Evolutionary conservation across 768 basidiomycete species (phyloP), one percentile per base, ranked within the genome.

Genomic region (Hypholoma fasciculare): DNA sequence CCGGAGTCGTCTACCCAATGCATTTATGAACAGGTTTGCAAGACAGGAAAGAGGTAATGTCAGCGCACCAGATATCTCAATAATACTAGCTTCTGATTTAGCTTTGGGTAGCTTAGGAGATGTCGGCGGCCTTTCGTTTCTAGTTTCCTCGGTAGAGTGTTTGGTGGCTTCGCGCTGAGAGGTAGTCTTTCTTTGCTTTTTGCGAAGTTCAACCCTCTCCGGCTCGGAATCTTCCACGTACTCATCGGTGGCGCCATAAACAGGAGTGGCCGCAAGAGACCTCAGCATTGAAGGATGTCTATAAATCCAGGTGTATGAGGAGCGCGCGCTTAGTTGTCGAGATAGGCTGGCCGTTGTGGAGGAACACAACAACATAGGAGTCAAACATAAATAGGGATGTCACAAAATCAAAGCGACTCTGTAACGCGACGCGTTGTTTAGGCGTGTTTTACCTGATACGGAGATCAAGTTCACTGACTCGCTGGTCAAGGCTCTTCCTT

Each of bases 141-240:
- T 7, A 9, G 1, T 6, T 34, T 34, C 30, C 9, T 34, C 30
- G 30, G 30, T 9, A 34, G 30, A 34, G 30, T 34, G 9, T 34
- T 34, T 9, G 9, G 30, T 34, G 9, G 30, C 30, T 34, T 9
- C 9, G 6, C 30, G 30, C 30, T 34, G 30, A 6, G 30, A 34
- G 30, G 30, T 7, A n/a, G 23, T 30, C n/a, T 34, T 42, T 36
- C 6, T 48, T 53, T 20, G n/a, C 7, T 47, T 40, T 42, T 53
- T 60, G 16, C 68, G 74, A 39, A 64, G 49, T 61, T 71, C 73
- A 62, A 83, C 80, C 56, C 87, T 76, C 67, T 90, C 89, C 17
- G 87, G 88, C 68, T 90, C 89, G 0, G 88, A 90, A 70, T 91
- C 89, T 27, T 82, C 84, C 4, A 89, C 79, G 34, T 82, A 61